Conservation (phyloP, 495 filamentous ascomycete genomes). For the Penicillium goetzii region DNA sequence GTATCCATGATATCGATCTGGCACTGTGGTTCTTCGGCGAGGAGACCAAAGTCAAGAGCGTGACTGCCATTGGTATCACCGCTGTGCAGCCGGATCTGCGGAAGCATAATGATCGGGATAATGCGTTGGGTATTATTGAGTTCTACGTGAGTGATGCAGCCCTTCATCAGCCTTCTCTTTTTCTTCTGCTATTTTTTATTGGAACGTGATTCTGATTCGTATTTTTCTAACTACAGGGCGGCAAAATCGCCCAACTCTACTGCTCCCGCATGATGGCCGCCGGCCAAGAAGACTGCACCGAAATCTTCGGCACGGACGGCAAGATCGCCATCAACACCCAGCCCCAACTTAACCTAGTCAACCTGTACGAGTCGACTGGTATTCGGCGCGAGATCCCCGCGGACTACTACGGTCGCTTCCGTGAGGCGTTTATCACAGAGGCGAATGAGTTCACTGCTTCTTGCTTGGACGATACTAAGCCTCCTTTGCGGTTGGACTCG, state of each 20-base stretch:
- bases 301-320: slow-evolving; percentile 60
- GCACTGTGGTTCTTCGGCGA: slow-evolving; percentile 57
- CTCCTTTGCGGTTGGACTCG: slow-evolving; percentile 49
- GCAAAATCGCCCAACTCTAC: slow-evolving; percentile 61
- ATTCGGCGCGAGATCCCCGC: slow-evolving; percentile 56
- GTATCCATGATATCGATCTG: slow-evolving; percentile 62
- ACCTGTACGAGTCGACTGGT: slow-evolving; percentile 49
- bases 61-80: slow-evolving; percentile 52
- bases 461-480: slow-evolving; percentile 51
- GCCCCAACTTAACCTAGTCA: slow-evolving; percentile 53
- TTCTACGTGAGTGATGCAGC: slow-evolving; percentile 43
- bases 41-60: slow-evolving; percentile 46
- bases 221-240: slow-evolving; percentile 28
- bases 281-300: slow-evolving; percentile 59
- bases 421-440: slow-evolving; percentile 60
- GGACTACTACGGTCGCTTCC: slow-evolving; percentile 60
- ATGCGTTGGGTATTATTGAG: slow-evolving; percentile 61
- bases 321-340: slow-evolving; percentile 58
- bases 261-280: slow-evolving; percentile 61
- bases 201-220: neutral
- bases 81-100: slow-evolving; percentile 57
- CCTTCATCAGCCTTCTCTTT: neutral
- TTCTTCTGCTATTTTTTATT: neutral
- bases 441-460: slow-evolving; percentile 58
- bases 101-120: slow-evolving; percentile 58